A percentile compares a stretch with the other conserved stretches of the same genome.
phyloP scores from a whole-genome alignment of 352 stramenopile species.

The Pythium phragmiticola region DNA sequence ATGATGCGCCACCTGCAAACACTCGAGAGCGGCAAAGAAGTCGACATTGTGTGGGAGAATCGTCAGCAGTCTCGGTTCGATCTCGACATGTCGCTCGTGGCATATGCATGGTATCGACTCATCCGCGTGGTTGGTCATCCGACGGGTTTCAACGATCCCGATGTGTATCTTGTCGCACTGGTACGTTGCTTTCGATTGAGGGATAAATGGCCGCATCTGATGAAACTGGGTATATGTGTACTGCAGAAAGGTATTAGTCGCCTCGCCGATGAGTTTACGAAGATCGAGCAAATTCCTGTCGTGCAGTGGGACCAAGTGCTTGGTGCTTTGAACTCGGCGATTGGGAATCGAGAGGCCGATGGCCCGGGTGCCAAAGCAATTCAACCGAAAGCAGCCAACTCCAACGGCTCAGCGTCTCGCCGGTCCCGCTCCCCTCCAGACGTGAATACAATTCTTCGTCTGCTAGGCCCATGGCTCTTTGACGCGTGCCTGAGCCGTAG shows the following conservation, averaged over 20 bases:
- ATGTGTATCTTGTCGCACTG: conserved; percentile 83
- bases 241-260: conserved; percentile 75
- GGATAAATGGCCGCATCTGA: background rate
- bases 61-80: conserved; percentile 68
- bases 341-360: conserved; percentile 28
- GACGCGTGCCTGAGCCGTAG: conserved; percentile 79
- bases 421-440: conserved; percentile 71
- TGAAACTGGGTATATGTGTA: background rate
- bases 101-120: conserved; percentile 84
- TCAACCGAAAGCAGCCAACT: background rate
- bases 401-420: conserved; percentile 20
- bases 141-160: conserved; percentile 73
- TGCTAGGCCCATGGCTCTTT: conserved; percentile 85
- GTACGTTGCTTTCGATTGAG: conserved; percentile 27
- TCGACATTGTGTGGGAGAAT: conserved; percentile 81
- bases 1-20: conserved; percentile 73
- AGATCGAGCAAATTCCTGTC: conserved; percentile 59
- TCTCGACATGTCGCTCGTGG: conserved; percentile 67
- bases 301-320: conserved; percentile 78
- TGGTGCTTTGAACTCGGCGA: conserved; percentile 53
- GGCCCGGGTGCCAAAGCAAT: conserved; percentile 19
- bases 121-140: conserved; percentile 82
- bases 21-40: conserved; percentile 46
- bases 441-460: conserved; percentile 77
- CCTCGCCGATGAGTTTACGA: conserved; percentile 73